A percentile compares a stretch with the other conserved stretches of the same genome.
Evolutionary conservation across 225 moss, liverwort and hornwort species (phyloP).

Genomic region (Physcomitrellopsis africana): DNA sequence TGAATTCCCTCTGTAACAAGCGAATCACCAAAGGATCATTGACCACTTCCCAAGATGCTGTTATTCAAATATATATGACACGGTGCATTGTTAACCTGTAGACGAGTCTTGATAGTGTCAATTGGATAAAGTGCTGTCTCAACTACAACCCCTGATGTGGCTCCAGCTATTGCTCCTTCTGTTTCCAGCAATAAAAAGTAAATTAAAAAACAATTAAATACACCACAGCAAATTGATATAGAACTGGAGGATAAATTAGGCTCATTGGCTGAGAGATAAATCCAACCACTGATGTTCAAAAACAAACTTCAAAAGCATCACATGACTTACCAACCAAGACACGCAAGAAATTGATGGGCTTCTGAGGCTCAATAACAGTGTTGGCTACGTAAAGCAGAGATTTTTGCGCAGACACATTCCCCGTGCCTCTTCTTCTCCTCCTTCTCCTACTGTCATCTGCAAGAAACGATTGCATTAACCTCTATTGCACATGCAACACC

Average conservation of each 20-base stretch:
- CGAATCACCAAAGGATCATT: conserved; percentile 1
- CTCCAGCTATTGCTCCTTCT: conserved; percentile 97
- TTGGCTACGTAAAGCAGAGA: conserved; percentile 51
- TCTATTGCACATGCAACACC: background rate
- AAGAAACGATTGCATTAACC: background rate
- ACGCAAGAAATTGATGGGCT: conserved; percentile 56
- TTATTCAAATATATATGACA: conserved; percentile 21
- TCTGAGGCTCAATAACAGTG: conserved; percentile 48
- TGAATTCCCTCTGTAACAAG: conserved; percentile 1
- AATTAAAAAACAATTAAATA: conserved; percentile 15
- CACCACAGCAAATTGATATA: background rate
- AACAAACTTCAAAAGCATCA: background rate
- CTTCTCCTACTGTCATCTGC: conserved; percentile 40
- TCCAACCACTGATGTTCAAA: background rate
- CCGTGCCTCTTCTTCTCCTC: conserved; percentile 44
- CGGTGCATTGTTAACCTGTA: conserved; percentile 65
- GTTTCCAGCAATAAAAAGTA: conserved; percentile 29
- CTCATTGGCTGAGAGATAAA: too few species aligned
- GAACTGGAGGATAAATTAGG: background rate
- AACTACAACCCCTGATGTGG: conserved; percentile 89
- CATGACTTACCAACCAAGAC: conserved; percentile 52
- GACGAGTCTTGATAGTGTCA: conserved; percentile 98
- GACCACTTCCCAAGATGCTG: background rate
- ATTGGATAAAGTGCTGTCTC: conserved; percentile 96
- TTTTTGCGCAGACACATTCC: conserved; percentile 32